Percentiles rank a stretch among this genome's conserved stretches.
phyloP scores from a whole-genome alignment of 208 protist species.

The Trypanosoma vivax region DNA sequence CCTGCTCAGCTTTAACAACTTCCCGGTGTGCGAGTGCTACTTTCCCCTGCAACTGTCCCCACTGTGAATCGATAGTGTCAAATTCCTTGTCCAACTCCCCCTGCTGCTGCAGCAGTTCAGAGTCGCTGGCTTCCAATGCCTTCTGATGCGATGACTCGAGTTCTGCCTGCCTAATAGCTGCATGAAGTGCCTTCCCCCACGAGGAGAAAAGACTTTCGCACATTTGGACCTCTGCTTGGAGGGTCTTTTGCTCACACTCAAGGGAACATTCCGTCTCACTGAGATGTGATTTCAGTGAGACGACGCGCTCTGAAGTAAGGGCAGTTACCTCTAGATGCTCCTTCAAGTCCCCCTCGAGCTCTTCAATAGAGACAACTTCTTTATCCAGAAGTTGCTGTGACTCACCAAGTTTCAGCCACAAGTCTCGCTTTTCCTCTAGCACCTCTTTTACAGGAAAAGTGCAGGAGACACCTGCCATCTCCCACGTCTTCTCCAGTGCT shows the following conservation, averaged over 20 bases:
- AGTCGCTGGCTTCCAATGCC: not conserved
- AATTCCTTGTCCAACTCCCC: slow-evolving; percentile 7
- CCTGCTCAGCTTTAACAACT: not conserved
- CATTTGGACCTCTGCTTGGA: slow-evolving; percentile 3
- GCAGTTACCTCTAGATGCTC: slow-evolving; percentile 1
- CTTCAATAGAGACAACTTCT: not conserved
- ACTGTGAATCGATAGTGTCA: slow-evolving; percentile 2
- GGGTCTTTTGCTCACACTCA: not conserved
- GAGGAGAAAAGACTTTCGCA: slow-evolving; percentile 5
- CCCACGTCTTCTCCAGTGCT: slow-evolving; percentile 7
- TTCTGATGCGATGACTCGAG: not conserved
- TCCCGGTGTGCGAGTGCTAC: not conserved
- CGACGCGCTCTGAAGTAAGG: slow-evolving; percentile 6
- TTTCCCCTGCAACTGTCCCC: slow-evolving; percentile 4
- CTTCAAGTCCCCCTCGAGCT: not conserved
- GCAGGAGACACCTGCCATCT: slow-evolving; percentile 17
- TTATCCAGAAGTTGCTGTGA: not conserved
- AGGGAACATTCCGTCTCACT: slow-evolving; percentile 1
- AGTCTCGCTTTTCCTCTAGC: not conserved
- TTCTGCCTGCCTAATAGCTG: not conserved
- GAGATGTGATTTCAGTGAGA: not conserved
- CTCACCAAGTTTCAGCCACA: not conserved
- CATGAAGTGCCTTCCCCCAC: slow-evolving; percentile 11
- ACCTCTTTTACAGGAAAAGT: slow-evolving; percentile 3
- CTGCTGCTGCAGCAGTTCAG: not conserved